A percentile compares a stretch with the other conserved stretches of the same genome.
These are phyloP conservation scores for Zygnema circumcarinatum DNA, from an alignment of 139 green algal species.

Conservation along the genomic window DNA sequence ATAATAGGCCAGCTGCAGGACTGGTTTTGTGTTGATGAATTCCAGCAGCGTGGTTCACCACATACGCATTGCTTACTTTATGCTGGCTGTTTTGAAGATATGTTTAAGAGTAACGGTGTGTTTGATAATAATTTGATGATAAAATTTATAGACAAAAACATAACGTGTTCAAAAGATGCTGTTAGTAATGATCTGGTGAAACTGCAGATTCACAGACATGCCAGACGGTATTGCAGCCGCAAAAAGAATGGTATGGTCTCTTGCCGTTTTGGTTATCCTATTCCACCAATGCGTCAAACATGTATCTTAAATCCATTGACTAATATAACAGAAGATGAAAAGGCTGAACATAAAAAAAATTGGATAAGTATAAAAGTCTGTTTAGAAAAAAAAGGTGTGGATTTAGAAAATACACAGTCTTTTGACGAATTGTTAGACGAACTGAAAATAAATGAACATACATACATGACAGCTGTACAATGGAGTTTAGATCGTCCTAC, in stretches of 20 bases:
- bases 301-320: background rate
- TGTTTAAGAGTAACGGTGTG: background rate
- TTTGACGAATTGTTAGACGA: background rate
- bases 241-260: background rate
- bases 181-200: background rate
- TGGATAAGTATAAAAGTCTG: background rate
- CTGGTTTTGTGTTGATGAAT: conserved; percentile 25
- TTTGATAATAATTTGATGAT: background rate
- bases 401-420: background rate
- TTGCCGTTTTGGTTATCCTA: conserved; percentile 19
- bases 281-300: background rate
- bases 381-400: background rate
- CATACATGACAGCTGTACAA: background rate
- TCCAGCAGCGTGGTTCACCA: conserved; percentile 22
- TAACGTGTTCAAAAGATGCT: background rate
- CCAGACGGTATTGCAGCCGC: background rate
- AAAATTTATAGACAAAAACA: conserved; percentile 7
- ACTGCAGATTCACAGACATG: background rate
- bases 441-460: background rate
- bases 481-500: background rate
- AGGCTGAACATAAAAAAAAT: background rate
- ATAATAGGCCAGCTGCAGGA: background rate
- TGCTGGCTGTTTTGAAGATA: background rate
- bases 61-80: conserved; percentile 5
- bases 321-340: background rate